phyloP scores from a whole-genome alignment of 257 asterid genomes.

The Solanum ossicruentum region DNA sequence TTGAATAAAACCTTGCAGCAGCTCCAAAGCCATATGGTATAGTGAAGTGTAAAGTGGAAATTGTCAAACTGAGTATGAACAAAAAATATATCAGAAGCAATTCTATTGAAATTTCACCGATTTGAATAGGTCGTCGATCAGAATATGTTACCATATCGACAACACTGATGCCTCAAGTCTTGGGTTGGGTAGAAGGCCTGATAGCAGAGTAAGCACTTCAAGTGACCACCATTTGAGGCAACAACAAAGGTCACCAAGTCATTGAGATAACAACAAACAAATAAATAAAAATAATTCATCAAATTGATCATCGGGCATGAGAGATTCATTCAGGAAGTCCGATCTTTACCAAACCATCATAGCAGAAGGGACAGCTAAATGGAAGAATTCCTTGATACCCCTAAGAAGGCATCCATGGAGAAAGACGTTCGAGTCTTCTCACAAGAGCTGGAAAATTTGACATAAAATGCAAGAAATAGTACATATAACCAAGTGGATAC shows the following conservation, averaged over 20 bases:
- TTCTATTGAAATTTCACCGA: not conserved
- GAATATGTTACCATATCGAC: slow-evolving; percentile 36
- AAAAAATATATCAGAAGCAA: not conserved
- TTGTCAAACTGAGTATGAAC: slow-evolving; percentile 35
- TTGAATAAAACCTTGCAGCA: slow-evolving; percentile 37
- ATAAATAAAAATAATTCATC: not conserved
- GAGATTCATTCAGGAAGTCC: not conserved
- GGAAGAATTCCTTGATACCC: slow-evolving; percentile 30
- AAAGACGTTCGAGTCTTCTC: slow-evolving; percentile 19
- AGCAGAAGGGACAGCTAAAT: slow-evolving; percentile 47
- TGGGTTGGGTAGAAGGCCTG: slow-evolving; percentile 55
- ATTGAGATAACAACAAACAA: not conserved
- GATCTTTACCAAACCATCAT: slow-evolving; percentile 54
- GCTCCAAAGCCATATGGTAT: slow-evolving; percentile 45
- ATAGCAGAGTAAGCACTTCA: slow-evolving; percentile 39
- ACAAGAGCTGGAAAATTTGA: slow-evolving; percentile 31
- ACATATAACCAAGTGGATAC: slow-evolving; percentile 46
- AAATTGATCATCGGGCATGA: not conserved
- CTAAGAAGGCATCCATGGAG: slow-evolving; percentile 29
- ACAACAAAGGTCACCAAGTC: not conserved
- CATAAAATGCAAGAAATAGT: slow-evolving; percentile 21
- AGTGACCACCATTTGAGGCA: slow-evolving; percentile 72
- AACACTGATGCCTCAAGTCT: slow-evolving; percentile 59
- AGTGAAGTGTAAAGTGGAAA: slow-evolving; percentile 40
- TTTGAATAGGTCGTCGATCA: not conserved